Conservation (phyloP, 805 yeast genomes). For the Kuraishia floccosa region DNA sequence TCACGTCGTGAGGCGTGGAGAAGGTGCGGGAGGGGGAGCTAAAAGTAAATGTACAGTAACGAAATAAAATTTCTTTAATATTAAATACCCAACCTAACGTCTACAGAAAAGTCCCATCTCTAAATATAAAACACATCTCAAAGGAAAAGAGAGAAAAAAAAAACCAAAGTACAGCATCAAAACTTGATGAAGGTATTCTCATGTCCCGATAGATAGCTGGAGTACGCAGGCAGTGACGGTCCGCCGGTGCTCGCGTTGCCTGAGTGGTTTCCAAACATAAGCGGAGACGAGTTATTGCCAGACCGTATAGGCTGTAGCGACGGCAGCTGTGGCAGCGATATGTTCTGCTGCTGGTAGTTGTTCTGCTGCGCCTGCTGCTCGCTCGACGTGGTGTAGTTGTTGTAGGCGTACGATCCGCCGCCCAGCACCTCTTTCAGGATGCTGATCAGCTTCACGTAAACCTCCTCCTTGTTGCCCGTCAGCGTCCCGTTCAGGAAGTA, state of each 20-base stretch:
- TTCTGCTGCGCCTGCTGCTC: not conserved
- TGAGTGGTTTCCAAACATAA: too few relatives aligned
- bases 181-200: slow-evolving; percentile 2
- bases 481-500: not conserved
- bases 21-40: not conserved
- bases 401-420: not conserved
- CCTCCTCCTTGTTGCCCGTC: slow-evolving; percentile 11
- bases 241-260: too few relatives aligned
- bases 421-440: slow-evolving; percentile 10
- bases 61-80: not conserved
- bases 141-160: not conserved
- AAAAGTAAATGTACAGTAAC: not conserved
- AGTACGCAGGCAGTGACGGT: too few relatives aligned
- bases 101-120: too few relatives aligned
- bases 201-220: too few relatives aligned
- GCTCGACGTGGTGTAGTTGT: slow-evolving; percentile 1
- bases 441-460: slow-evolving; percentile 11
- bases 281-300: not conserved
- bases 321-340: slow-evolving; percentile 5
- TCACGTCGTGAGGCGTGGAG: slow-evolving; percentile 13
- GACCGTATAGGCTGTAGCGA: slow-evolving; percentile 12
- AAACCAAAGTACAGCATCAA: not conserved
- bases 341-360: not conserved
- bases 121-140: not conserved
- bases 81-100: not conserved